These are phyloP conservation scores for Fusarium verticillioides DNA, from an alignment of 2,329 filamentous ascomycete species.

Conservation along the genomic window DNA sequence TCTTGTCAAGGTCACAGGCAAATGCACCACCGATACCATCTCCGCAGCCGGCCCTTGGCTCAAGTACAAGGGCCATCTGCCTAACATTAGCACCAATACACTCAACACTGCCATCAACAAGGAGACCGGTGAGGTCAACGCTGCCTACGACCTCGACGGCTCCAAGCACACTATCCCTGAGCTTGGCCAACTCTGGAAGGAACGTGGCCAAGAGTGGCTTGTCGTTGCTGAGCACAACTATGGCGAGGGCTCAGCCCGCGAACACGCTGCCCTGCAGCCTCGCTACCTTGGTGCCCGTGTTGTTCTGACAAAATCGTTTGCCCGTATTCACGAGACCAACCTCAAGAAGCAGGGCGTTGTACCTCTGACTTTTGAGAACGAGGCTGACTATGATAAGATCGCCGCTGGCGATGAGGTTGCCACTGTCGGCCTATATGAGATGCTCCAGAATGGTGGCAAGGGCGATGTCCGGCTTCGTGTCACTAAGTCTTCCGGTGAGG, in stretches of 20 bases:
- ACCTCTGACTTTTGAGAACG: slow-evolving; percentile 88
- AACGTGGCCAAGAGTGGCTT: slow-evolving; percentile 81
- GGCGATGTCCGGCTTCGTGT: slow-evolving; percentile 79
- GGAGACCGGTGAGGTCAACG: slow-evolving; percentile 91
- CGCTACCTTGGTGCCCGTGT: slow-evolving; percentile 88
- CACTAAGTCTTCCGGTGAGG: slow-evolving; percentile 70
- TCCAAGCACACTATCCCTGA: slow-evolving; percentile 83
- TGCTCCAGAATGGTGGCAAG: slow-evolving; percentile 80
- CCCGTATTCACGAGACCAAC: slow-evolving; percentile 94
- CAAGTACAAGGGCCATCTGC: slow-evolving; percentile 98
- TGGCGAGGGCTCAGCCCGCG: slow-evolving; percentile 87
- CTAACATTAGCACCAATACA: slow-evolving; percentile 98
- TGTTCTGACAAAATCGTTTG: slow-evolving; percentile 88
- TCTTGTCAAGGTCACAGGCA: slow-evolving; percentile 94
- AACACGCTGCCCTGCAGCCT: slow-evolving; percentile 90
- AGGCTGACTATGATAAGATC: slow-evolving; percentile 87
- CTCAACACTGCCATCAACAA: slow-evolving; percentile 95
- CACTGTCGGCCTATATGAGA: slow-evolving; percentile 85
- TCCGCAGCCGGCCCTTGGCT: slow-evolving; percentile 95
- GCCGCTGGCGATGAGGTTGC: slow-evolving; percentile 83
- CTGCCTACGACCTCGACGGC: slow-evolving; percentile 87
- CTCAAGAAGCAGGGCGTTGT: slow-evolving; percentile 98
- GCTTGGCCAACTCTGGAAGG: slow-evolving; percentile 85
- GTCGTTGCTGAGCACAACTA: slow-evolving; percentile 99
- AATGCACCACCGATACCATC: slow-evolving; percentile 98